phyloP scores from a whole-genome alignment of 768 basidiomycete species.

The Thelephora aurantiotincta region DNA sequence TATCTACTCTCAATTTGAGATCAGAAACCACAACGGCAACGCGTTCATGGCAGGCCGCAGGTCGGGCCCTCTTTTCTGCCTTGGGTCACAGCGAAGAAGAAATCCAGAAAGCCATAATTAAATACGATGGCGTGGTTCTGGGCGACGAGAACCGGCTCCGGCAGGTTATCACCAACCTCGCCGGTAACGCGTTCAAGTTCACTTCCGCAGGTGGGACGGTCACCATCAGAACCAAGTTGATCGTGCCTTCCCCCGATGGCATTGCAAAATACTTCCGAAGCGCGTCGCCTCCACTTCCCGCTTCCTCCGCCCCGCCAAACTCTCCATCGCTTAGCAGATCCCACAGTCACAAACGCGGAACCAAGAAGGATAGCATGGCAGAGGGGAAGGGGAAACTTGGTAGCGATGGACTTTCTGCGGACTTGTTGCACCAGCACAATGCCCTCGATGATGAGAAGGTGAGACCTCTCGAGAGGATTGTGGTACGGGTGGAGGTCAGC shows the following conservation, averaged over 20 bases:
- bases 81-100: conserved; percentile 33
- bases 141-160: conserved; percentile 75
- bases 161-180: conserved; percentile 75
- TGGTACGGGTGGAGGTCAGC: conserved; percentile 73
- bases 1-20: background rate
- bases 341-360: background rate
- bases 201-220: conserved; percentile 58
- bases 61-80: conserved; percentile 44
- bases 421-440: conserved; percentile 35
- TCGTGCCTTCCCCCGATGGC: conserved; percentile 17
- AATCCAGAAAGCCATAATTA: conserved; percentile 21
- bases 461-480: conserved; percentile 42
- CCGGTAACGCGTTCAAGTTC: conserved; percentile 76
- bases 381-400: background rate
- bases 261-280: background rate
- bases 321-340: background rate
- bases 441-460: conserved; percentile 24
- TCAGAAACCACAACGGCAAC: too few relatives aligned
- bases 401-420: conserved; percentile 13
- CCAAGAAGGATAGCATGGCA: background rate
- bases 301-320: background rate
- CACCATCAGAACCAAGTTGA: conserved; percentile 49
- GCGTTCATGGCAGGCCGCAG: conserved; percentile 31
- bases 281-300: too few relatives aligned
- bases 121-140: conserved; percentile 55